These are phyloP conservation scores for Hypoxylon rubiginosum DNA, from an alignment of 2,329 filamentous ascomycete genomes.

Conservation along the genomic window DNA sequence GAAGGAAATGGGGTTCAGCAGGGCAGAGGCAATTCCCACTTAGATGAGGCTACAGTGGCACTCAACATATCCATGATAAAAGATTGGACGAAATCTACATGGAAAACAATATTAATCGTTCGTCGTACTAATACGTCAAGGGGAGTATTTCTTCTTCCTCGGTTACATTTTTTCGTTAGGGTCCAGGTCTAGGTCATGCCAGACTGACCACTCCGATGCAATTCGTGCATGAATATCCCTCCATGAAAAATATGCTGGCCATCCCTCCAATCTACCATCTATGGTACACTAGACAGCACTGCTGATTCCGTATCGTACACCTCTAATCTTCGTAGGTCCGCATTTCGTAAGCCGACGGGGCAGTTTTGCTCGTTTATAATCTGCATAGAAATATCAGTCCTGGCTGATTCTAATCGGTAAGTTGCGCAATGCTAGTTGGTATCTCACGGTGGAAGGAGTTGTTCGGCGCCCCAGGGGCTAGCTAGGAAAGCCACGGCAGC, in stretches of 20 bases:
- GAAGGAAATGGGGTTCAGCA: not conserved
- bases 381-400: slow-evolving; percentile 24
- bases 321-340: not conserved
- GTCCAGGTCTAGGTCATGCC: slow-evolving; percentile 1
- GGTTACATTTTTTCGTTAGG: slow-evolving; percentile 17
- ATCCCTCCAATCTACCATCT: slow-evolving; percentile 9
- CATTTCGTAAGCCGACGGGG: not conserved
- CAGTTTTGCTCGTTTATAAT: slow-evolving; percentile 12
- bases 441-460: slow-evolving; percentile 74
- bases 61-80: not conserved
- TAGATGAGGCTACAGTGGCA: not conserved
- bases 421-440: not conserved
- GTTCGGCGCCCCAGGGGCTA: slow-evolving; percentile 73
- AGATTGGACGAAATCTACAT: not conserved
- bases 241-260: slow-evolving; percentile 6
- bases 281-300: slow-evolving; percentile 12
- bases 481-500: slow-evolving; percentile 75
- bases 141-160: slow-evolving; percentile 12
- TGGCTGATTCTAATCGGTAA: not conserved
- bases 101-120: slow-evolving; percentile 6
- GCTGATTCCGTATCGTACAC: slow-evolving; percentile 33
- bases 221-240: not conserved
- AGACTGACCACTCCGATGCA: slow-evolving; percentile 19
- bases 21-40: not conserved
- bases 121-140: slow-evolving; percentile 32